Percentiles rank a stretch among this genome's conserved stretches.
Conservation (phyloP, 345 rosid species). For the Sonneratia alba region DNA sequence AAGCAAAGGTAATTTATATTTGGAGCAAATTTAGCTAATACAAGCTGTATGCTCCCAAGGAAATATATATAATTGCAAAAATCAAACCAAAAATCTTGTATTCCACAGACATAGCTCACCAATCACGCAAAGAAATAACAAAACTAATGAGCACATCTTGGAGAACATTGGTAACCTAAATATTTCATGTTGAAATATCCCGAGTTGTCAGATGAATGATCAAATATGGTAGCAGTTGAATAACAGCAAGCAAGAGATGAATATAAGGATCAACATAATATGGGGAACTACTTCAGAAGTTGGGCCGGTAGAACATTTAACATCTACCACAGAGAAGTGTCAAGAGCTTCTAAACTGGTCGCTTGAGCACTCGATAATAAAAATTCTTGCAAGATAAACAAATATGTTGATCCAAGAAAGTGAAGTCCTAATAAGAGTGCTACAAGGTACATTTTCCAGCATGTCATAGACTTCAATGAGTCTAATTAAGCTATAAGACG, state of each 20-base stretch:
- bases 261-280: not conserved
- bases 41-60: not conserved
- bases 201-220: not conserved
- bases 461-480: not conserved
- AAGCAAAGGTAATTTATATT: not conserved
- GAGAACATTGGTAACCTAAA: not conserved
- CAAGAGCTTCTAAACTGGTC: not conserved
- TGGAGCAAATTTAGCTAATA: not conserved
- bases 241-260: not conserved
- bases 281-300: not conserved
- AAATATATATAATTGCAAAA: not conserved
- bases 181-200: not conserved
- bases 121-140: not conserved
- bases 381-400: not conserved
- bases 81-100: not conserved
- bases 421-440: not conserved
- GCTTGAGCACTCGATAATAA: not conserved
- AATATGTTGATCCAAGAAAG: not conserved
- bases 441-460: not conserved
- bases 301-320: not conserved
- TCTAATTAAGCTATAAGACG: not conserved
- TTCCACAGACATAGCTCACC: not conserved
- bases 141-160: not conserved
- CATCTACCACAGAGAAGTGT: not conserved
- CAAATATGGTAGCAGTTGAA: not conserved